phyloP scores from a whole-genome alignment of 2,329 filamentous ascomycete species.

The Ceratocystis alfenasii region DNA sequence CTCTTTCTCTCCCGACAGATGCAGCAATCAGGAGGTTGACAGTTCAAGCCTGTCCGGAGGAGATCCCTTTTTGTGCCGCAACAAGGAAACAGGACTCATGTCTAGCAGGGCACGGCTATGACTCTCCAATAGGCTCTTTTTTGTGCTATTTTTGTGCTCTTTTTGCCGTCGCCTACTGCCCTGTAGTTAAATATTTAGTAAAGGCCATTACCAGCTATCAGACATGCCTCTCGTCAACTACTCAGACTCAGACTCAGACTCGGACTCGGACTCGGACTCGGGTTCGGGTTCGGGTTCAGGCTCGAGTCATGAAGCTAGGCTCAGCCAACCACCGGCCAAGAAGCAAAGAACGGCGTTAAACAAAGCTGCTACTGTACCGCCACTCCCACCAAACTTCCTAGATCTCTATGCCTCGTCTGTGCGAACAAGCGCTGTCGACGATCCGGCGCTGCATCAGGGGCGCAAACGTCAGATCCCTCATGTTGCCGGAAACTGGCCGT shows the following conservation, averaged over 20 bases:
- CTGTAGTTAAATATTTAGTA: not conserved
- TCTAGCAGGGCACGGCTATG: not conserved
- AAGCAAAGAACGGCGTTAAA: slow-evolving; percentile 11
- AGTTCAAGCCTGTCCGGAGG: slow-evolving; percentile 23
- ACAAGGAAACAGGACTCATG: not conserved
- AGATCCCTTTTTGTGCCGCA: slow-evolving; percentile 13
- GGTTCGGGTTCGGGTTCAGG: not conserved
- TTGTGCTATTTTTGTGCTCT: not conserved
- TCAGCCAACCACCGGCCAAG: slow-evolving; percentile 15
- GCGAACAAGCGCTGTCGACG: slow-evolving; percentile 64
- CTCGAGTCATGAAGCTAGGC: slow-evolving; percentile 10
- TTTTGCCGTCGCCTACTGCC: not conserved
- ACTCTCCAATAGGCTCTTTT: not conserved
- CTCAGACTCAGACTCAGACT: slow-evolving; percentile 24
- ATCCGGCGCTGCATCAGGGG: slow-evolving; percentile 74
- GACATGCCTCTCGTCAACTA: slow-evolving; percentile 54
- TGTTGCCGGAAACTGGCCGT: slow-evolving; percentile 81
- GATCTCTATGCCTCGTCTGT: slow-evolving; percentile 79
- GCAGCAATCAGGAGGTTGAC: slow-evolving; percentile 23
- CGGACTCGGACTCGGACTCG: not conserved
- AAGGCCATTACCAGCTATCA: not conserved
- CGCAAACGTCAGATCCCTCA: slow-evolving; percentile 74
- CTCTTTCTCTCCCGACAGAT: no score
- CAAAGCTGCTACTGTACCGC: slow-evolving; percentile 33
- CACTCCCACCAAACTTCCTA: slow-evolving; percentile 73